These are phyloP conservation scores for Cladosporium halotolerans DNA, from an alignment of 2,329 filamentous ascomycete species.

Conservation along the genomic window DNA sequence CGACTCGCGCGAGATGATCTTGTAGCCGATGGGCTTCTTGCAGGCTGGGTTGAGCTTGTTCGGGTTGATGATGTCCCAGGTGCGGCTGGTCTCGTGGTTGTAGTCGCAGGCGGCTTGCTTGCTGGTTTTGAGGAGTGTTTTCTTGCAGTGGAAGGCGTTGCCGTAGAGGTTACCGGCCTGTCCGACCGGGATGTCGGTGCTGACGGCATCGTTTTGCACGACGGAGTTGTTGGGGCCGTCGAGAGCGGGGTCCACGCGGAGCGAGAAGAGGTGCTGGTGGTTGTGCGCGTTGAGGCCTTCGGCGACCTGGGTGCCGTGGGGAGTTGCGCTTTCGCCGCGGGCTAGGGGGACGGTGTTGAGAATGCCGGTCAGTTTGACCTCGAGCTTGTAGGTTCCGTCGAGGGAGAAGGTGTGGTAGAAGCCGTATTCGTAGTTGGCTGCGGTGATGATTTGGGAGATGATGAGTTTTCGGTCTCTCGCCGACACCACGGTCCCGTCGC, in stretches of 20 bases:
- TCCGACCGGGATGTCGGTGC: conserved; percentile 35
- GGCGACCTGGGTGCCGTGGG: conserved; percentile 52
- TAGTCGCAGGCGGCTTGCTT: conserved; percentile 20
- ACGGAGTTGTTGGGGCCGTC: conserved; percentile 51
- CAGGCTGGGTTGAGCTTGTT: conserved; percentile 40
- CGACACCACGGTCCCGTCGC: conserved; percentile 56
- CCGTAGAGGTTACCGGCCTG: conserved; percentile 49
- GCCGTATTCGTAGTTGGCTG: conserved; percentile 67
- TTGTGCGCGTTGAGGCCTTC: conserved; percentile 61
- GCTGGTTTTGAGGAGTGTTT: conserved; percentile 25
- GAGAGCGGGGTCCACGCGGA: conserved; percentile 60
- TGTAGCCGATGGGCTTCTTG: conserved; percentile 45
- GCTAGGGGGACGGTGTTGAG: conserved; percentile 55
- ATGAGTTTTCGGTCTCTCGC: conserved; percentile 58
- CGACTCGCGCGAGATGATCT: conserved; percentile 41
- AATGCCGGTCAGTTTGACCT: conserved; percentile 61
- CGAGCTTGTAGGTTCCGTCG: conserved; percentile 54
- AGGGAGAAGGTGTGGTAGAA: conserved; percentile 61
- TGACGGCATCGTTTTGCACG: conserved; percentile 44
- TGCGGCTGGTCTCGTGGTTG: conserved; percentile 46
- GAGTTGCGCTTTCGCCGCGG: conserved; percentile 34
- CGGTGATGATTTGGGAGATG: conserved; percentile 61
- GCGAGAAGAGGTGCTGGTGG: conserved; percentile 64
- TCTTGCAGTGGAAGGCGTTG: conserved; percentile 53
- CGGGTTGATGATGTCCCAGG: conserved; percentile 50